Percentiles rank a stretch among this genome's conserved stretches.
These are phyloP conservation scores for Morella rubra DNA, from an alignment of 306 rosid species.

Conservation along the genomic window DNA sequence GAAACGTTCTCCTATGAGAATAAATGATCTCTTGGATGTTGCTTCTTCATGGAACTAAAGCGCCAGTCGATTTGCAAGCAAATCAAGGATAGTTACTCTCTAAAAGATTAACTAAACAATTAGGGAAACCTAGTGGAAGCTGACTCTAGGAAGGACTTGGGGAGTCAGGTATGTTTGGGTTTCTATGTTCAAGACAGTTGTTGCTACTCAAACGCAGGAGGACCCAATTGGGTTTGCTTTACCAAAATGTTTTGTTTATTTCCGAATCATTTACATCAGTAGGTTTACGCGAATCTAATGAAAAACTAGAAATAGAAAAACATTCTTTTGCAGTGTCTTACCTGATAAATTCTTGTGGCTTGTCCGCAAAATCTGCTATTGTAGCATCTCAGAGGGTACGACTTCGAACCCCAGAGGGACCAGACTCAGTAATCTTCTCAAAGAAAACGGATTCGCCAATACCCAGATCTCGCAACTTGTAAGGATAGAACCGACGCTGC, in stretches of 20 bases:
- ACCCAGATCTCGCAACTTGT: conserved; percentile 27
- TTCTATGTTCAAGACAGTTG: conserved; percentile 6
- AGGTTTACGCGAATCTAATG: not conserved
- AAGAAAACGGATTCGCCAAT: conserved; percentile 29
- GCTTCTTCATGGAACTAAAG: not conserved
- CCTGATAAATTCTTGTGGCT: conserved; percentile 34
- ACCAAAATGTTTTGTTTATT: not conserved
- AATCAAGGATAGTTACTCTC: not conserved
- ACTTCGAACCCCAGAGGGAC: not conserved
- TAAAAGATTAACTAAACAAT: not conserved
- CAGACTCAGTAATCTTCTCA: conserved; percentile 29
- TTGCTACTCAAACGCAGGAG: not conserved
- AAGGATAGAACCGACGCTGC: not conserved
- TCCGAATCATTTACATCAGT: conserved; percentile 13
- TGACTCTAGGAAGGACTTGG: not conserved
- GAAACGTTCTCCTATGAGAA: not conserved
- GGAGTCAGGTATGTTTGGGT: conserved; percentile 5
- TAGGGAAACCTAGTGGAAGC: not conserved
- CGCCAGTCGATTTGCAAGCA: not conserved
- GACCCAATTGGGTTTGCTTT: not conserved
- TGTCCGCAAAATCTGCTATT: conserved; percentile 26
- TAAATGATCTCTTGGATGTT: not conserved
- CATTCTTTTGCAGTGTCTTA: conserved; percentile 22
- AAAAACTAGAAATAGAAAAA: not conserved
- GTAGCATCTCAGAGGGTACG: conserved; percentile 14